Conservation (phyloP, 106 monocot species). For the Acorus calamus region DNA sequence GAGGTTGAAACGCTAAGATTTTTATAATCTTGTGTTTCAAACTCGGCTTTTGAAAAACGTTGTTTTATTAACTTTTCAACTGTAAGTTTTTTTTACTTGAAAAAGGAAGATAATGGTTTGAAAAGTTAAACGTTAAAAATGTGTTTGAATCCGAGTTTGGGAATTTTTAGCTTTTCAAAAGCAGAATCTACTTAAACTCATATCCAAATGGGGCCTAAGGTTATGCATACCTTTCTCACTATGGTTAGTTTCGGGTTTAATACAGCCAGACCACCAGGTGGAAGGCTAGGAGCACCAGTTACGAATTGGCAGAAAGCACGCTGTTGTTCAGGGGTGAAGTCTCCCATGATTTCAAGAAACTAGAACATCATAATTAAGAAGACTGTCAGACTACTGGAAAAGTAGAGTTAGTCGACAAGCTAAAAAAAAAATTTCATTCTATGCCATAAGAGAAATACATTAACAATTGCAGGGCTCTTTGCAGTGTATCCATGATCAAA, state of each 20-base stretch:
- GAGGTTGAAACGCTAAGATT: no score
- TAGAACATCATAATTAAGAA: constrained; percentile 9
- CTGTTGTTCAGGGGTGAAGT: constrained; percentile 82
- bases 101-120: no score
- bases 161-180: no score
- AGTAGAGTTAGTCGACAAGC: constrained; percentile 1
- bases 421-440: background rate
- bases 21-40: no score
- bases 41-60: no score
- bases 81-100: no score
- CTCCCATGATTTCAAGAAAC: constrained; percentile 91
- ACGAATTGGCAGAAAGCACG: constrained; percentile 93
- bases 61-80: no score
- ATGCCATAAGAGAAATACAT: constrained; percentile 33
- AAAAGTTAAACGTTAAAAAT: no score
- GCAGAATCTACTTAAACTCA: no score
- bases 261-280: constrained; percentile 85
- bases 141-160: no score
- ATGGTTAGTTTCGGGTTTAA: constrained; percentile 94
- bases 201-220: no score
- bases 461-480: constrained; percentile 71
- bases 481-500: constrained; percentile 97
- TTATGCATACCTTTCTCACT: constrained; percentile 72
- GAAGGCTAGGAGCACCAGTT: constrained; percentile 90
- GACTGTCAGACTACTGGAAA: background rate